Evolutionary conservation across 2,329 filamentous ascomycete genomes (phyloP), one percentile per base, ranked within the genome.

Genomic region (Cadophora gregata): DNA sequence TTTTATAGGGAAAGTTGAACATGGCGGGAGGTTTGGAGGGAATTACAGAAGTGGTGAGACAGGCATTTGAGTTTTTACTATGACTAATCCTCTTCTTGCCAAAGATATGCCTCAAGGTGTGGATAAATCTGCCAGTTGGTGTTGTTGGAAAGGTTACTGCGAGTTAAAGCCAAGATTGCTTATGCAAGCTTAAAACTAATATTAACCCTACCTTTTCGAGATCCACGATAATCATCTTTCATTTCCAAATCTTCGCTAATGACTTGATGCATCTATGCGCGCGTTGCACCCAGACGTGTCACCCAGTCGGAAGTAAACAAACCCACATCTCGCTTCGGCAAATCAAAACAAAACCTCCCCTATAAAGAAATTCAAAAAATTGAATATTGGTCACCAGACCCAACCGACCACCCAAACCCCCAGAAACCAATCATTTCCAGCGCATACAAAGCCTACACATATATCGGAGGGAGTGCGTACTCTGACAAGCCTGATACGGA

Each of bases 391-490:
- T 19, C 38, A 42, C 38, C 38, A 42, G 38, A 42, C 19, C 38
- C 38, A 42, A 42, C 38, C 38, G 38, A 42, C 38, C 38, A 47
- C 21, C 27, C 4, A 27, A 33, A 19, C 51, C 27, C 19, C 25
- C 38, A 42, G 38, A 42, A 19, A 31, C 27, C 27, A 42, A 19
- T 16, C 38, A 42, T 55, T 55, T 55, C 27, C 51, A 31, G 38
- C 29, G 29, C 31, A 61, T 58, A 56, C 56, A 25, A 19, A 58
- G 59, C 29, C 48, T 62, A 25, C 59, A 62, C 31, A 56, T 65
- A 77, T 5, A 76, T 79, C 14, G 78, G 78, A 25, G 75, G 74
- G 3, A 78, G 36, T 24, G 38, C 38, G 38, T 42, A 42, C 38
- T 42, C 38, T 42, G 38, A 12, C 38, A 19, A 42, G 38, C 19